Evolutionary conservation across 306 rosid genomes (phyloP).

Genomic region (Senna siamea): DNA sequence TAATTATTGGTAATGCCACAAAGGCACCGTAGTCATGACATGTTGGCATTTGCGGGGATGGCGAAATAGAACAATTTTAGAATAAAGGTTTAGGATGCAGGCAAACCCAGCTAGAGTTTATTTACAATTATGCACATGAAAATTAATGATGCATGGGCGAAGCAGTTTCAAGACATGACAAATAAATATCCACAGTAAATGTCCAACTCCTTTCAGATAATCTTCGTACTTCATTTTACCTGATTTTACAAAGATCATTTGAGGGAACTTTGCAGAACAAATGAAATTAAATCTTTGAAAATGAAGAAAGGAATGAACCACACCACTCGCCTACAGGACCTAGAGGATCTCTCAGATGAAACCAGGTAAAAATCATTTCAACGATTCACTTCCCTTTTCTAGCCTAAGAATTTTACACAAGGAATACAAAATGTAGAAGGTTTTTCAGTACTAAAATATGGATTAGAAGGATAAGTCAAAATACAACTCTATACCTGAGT

Average conservation of each 20-base stretch:
- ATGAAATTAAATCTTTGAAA: slow-evolving; percentile 27
- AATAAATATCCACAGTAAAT: background rate
- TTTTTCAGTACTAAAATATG: slow-evolving; percentile 28
- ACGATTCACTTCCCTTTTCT: slow-evolving; percentile 30
- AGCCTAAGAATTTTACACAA: slow-evolving; percentile 40
- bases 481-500: slow-evolving; percentile 28
- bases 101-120: too few relatives aligned
- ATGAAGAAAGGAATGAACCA: slow-evolving; percentile 5
- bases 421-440: background rate
- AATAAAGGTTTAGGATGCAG: background rate
- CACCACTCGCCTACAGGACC: slow-evolving; percentile 22
- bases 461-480: slow-evolving; percentile 30
- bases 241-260: slow-evolving; percentile 4
- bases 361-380: slow-evolving; percentile 19
- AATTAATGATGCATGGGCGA: background rate
- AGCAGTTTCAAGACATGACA: background rate
- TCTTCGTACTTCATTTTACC: slow-evolving; percentile 5
- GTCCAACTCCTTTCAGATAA: background rate
- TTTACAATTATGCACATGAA: background rate
- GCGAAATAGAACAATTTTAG: background rate
- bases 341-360: slow-evolving; percentile 26
- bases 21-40: background rate
- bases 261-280: slow-evolving; percentile 2
- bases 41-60: background rate
- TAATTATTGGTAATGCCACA: background rate